Evolutionary conservation across 805 yeast genomes (phyloP).

Genomic region (Saccharomycopsis sp.): DNA sequence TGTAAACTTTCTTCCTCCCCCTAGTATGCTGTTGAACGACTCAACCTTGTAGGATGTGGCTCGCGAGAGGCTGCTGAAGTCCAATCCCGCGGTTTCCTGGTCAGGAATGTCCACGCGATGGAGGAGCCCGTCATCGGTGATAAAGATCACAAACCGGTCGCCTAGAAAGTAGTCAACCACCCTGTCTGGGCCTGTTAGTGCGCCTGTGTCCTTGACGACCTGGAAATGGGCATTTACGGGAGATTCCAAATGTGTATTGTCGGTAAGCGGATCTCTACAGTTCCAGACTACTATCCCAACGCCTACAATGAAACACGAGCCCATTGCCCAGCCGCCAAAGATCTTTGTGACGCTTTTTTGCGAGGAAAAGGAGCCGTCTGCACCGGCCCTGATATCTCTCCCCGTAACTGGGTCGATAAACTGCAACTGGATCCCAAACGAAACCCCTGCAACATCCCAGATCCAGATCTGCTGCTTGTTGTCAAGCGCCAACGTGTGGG

Average conservation of each 20-base stretch:
- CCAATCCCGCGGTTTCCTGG: not conserved
- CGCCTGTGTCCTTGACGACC: conserved; percentile 36
- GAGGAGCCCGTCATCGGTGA: conserved; percentile 39
- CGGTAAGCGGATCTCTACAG: conserved; percentile 27
- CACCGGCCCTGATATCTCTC: conserved; percentile 18
- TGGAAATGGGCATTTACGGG: conserved; percentile 35
- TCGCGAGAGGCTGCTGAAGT: not conserved
- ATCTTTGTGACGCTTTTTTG: conserved; percentile 35
- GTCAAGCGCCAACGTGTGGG: conserved; percentile 58
- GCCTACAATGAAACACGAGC: conserved; percentile 41
- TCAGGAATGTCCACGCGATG: conserved; percentile 28
- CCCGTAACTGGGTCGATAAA: conserved; percentile 29
- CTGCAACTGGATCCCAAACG: conserved; percentile 37
- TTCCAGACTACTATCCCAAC: conserved; percentile 59
- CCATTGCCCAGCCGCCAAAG: conserved; percentile 62
- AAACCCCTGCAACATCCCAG: conserved; percentile 48
- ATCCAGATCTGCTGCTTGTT: conserved; percentile 42
- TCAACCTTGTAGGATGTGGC: conserved; percentile 24
- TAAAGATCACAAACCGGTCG: conserved; percentile 43
- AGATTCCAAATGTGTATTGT: conserved; percentile 23
- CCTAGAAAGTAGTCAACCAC: conserved; percentile 53
- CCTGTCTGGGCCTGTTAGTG: conserved; percentile 28
- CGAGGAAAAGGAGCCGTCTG: conserved; percentile 14
- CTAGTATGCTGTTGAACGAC: conserved; percentile 31
- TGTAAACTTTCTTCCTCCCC: conserved; percentile 29